phyloP scores from a whole-genome alignment of 805 yeast species.

The Kodamaea fukazawae region DNA sequence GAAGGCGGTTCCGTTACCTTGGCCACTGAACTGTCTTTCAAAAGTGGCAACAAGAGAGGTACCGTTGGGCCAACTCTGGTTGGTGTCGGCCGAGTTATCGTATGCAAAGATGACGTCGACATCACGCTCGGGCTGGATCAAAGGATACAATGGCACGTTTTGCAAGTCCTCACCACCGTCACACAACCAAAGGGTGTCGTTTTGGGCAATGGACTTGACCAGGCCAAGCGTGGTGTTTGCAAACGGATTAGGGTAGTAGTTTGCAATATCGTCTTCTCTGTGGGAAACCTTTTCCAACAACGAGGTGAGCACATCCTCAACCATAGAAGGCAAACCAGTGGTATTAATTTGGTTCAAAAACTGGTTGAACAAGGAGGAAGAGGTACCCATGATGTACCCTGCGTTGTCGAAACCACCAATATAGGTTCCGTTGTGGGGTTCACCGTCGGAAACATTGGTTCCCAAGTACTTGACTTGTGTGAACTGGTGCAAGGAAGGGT shows the following conservation, averaged over 20 bases:
- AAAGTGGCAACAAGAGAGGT: constrained; percentile 55
- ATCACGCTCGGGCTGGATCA: constrained; percentile 57
- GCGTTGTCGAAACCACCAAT: constrained; percentile 26
- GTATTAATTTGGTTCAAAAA: constrained; percentile 18
- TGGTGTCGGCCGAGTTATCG: constrained; percentile 67
- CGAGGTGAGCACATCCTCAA: constrained; percentile 20
- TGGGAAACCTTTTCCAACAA: constrained; percentile 36
- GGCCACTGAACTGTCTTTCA: constrained; percentile 50
- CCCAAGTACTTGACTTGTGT: constrained; percentile 26
- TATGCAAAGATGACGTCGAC: constrained; percentile 65
- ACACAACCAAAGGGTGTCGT: constrained; percentile 51
- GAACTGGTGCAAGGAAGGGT: constrained; percentile 23
- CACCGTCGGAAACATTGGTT: constrained; percentile 18
- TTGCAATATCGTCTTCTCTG: constrained; percentile 36
- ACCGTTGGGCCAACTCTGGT: constrained; percentile 65
- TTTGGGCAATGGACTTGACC: constrained; percentile 34
- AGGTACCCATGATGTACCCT: constrained; percentile 25
- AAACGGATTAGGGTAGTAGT: constrained; percentile 38
- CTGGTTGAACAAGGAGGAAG: constrained; percentile 26
- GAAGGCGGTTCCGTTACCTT: constrained; percentile 24
- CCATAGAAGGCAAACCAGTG: constrained; percentile 14
- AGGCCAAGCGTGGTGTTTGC: constrained; percentile 32
- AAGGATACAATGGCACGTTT: constrained; percentile 66
- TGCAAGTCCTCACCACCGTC: constrained; percentile 82
- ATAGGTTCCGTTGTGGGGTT: constrained; percentile 17